Evolutionary conservation across 345 rosid genomes (phyloP), one percentile per base, ranked within the genome.

Genomic region (Gossypioides kirkii): DNA sequence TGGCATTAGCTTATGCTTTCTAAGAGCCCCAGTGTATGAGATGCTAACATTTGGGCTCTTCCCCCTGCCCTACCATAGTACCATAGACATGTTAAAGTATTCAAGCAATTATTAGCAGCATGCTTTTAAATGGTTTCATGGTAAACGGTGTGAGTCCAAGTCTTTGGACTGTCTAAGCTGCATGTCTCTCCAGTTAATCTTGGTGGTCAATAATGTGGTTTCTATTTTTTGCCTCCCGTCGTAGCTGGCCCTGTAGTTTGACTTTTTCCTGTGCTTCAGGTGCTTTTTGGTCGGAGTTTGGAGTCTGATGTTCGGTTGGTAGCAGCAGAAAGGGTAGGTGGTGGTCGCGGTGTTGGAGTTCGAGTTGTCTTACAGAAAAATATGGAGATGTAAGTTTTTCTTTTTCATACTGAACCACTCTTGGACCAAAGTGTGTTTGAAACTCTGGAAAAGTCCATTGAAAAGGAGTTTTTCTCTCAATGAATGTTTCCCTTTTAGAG

Each of bases 251-350:
- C 13, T 47, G 22, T 41, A 16, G 17, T 14, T 47, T 67, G 23
- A 67, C 23, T 25, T 67, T 47, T 6, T 16, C n/a, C 42, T 26
- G 23, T 49, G 56, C 12, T 10, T 9, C n/a, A 78, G 80, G 77
- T 78, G 60, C 28, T 72, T 23, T 78, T 81, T 75, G 84, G 81
- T 36, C 70, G 18, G 60, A 73, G 69, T 41, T 62, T 56, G 73
- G 80, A 65, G 43, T 73, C 62, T 73, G 78, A 76, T 76, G 50
- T 78, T 43, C 76, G 64, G 58, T 46, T 82, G 76, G 82, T 82
- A 60, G 76, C 52, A 5, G 80, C 84, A 47, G 78, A 81, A 73
- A 68, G 25, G 49, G 46, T 67, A 56, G 55, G 53, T 64, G 78
- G 76, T 42, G 55, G 53, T 70, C 78, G 74, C 17, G 73, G 80